Evolutionary conservation across 23 red algal genomes (phyloP), one percentile per base, ranked within the genome.

Genomic region (Gracilaria vermiculophylla): DNA sequence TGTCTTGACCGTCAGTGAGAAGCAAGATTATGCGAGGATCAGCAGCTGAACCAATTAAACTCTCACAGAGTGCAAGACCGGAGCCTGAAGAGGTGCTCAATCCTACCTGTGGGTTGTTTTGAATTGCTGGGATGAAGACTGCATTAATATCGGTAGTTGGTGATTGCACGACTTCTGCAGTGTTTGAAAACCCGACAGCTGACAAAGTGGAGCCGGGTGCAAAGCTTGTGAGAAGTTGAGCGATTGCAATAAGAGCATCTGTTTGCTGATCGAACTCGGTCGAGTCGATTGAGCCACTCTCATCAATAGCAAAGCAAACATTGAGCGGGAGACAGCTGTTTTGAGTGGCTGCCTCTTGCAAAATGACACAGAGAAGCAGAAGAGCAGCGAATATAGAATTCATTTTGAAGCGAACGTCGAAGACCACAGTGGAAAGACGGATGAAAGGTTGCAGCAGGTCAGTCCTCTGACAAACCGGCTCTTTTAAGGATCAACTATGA

Each of bases 251-350:
- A 3, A 86, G 20, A 2, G 66, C 62, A 20, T 86, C 49, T 0
- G 45, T 74, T 29, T 69, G 81, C 61, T 39, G 24, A 14, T 0
- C 43, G 57, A 86, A 86, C 32, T 73, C 7, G n/a, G 62, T 36
- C 0, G 60, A 21, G 25, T 33, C 16, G 28, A 86, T 70, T 14
- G 81, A 86, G 17, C 81, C 60, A 17, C 81, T 86, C 36, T 86
- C 81, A 40, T 86, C 81, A 7, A 86, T 69, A 54, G 81, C 81
- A 43, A 72, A 86, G 19, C 81, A 86, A 5, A 74, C 45, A 32
- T 86, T 74, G 33, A 79, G 14, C 20, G 76, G 76, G 29, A 55
- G 20, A 20, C 76, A 79, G 40, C 67, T 73, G 67, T 20, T 25
- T 47, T 73, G 67, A 1, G 67, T 19, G 4, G 10, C n/a, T 24